Percentiles rank a stretch among this genome's conserved stretches.
Conservation (phyloP, 495 filamentous ascomycete species). For the Schizothecium vesticola region DNA sequence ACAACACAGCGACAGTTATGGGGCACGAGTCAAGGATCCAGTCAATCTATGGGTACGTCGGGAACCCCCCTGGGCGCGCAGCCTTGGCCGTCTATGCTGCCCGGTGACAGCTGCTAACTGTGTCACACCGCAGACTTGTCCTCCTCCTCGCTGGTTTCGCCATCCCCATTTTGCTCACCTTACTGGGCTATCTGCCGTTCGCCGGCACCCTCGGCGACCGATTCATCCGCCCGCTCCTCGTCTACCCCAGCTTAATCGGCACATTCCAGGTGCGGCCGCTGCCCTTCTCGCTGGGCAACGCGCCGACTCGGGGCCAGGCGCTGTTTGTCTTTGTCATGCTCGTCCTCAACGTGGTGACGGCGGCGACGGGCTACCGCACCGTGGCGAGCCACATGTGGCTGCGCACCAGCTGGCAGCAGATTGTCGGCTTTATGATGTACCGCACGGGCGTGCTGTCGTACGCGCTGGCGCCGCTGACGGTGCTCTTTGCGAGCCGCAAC, state of each 20-base stretch:
- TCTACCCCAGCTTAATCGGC: neutral
- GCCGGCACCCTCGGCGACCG: neutral
- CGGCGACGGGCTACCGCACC: neutral
- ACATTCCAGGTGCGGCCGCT: neutral
- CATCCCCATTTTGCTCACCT: neutral
- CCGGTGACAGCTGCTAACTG: no score
- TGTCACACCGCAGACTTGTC: neutral
- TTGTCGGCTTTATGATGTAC: constrained; percentile 3
- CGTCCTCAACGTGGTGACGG: neutral
- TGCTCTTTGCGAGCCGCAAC: constrained; percentile 40
- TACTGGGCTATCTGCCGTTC: neutral
- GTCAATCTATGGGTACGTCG: neutral
- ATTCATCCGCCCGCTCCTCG: neutral
- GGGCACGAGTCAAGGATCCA: neutral
- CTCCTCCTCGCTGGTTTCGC: neutral
- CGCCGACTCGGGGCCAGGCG: neutral
- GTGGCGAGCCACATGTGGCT: neutral
- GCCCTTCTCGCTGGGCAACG: neutral
- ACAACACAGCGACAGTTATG: neutral
- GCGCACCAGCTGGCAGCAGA: neutral
- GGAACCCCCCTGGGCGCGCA: no score
- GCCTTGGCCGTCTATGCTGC: no score
- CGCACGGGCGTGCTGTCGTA: neutral
- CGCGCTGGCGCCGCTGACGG: neutral
- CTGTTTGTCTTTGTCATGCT: neutral